phyloP scores from a whole-genome alignment of 192 early-diverging fungal genomes.

The Backusella sp. region DNA sequence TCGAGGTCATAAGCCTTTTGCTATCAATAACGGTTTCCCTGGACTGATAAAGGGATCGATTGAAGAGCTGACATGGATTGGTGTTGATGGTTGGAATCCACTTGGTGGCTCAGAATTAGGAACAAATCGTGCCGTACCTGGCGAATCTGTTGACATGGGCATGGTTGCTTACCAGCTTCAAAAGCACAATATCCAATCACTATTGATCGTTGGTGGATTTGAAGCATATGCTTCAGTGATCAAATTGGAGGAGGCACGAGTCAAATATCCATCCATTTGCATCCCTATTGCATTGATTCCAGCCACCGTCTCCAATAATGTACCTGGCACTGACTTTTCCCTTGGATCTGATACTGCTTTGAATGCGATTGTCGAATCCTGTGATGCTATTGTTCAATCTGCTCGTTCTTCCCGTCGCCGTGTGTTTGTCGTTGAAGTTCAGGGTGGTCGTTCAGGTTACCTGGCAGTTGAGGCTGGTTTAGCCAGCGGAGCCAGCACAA shows the following conservation, averaged over 20 bases:
- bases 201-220: slow-evolving; percentile 93
- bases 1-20: slow-evolving; percentile 83
- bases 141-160: slow-evolving; percentile 66
- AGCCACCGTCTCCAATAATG: slow-evolving; percentile 97
- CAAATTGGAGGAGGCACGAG: slow-evolving; percentile 67
- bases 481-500: slow-evolving; percentile 78
- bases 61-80: slow-evolving; percentile 74
- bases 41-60: slow-evolving; percentile 87
- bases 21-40: slow-evolving; percentile 89
- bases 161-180: slow-evolving; percentile 92
- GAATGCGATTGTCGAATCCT: slow-evolving; percentile 90
- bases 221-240: slow-evolving; percentile 86
- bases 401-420: slow-evolving; percentile 87
- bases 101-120: slow-evolving; percentile 91
- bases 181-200: slow-evolving; percentile 82
- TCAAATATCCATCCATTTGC: slow-evolving; percentile 86
- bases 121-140: slow-evolving; percentile 90
- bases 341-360: slow-evolving; percentile 92
- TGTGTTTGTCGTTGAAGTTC: slow-evolving; percentile 96
- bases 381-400: slow-evolving; percentile 90
- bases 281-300: slow-evolving; percentile 93
- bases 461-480: slow-evolving; percentile 85
- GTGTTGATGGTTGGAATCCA: slow-evolving; percentile 90
- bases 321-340: slow-evolving; percentile 94
- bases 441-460: slow-evolving; percentile 94